Percentiles rank a stretch among this genome's conserved stretches.
phyloP scores from a whole-genome alignment of 2,329 filamentous ascomycete species.

The Verruconis gallopava region DNA sequence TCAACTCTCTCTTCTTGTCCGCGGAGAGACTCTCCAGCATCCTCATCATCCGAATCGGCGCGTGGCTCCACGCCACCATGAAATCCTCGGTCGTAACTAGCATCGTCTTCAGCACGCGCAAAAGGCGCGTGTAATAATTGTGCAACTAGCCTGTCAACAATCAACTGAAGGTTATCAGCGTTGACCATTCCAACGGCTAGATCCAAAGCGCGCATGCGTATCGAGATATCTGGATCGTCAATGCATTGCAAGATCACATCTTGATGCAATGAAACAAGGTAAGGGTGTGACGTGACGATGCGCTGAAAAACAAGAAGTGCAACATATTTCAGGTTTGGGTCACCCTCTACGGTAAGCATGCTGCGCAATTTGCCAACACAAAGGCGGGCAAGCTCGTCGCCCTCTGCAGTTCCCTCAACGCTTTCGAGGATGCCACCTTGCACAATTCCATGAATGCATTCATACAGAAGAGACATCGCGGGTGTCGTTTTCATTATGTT shows the following conservation, averaged over 20 bases:
- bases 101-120: constrained; percentile 33
- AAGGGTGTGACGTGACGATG: constrained; percentile 78
- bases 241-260: constrained; percentile 95
- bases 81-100: constrained; percentile 33
- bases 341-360: constrained; percentile 87
- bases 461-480: constrained; percentile 95
- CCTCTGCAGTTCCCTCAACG: constrained; percentile 63
- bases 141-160: constrained; percentile 76
- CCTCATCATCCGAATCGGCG: constrained; percentile 45
- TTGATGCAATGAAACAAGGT: constrained; percentile 80
- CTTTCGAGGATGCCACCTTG: constrained; percentile 87
- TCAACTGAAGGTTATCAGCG: constrained; percentile 66
- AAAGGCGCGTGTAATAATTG: constrained; percentile 61
- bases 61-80: constrained; percentile 32
- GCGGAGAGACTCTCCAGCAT: constrained; percentile 41
- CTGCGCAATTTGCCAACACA: constrained; percentile 87
- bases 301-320: constrained; percentile 90
- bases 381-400: constrained; percentile 81
- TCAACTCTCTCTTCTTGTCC: constrained; percentile 35
- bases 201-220: constrained; percentile 82
- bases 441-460: constrained; percentile 97
- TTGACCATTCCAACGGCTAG: constrained; percentile 90
- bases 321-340: constrained; percentile 96
- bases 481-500: constrained; percentile 88
- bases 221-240: constrained; percentile 90